phyloP scores from a whole-genome alignment of 2,329 filamentous ascomycete species.

The Zymoseptoria brevis region DNA sequence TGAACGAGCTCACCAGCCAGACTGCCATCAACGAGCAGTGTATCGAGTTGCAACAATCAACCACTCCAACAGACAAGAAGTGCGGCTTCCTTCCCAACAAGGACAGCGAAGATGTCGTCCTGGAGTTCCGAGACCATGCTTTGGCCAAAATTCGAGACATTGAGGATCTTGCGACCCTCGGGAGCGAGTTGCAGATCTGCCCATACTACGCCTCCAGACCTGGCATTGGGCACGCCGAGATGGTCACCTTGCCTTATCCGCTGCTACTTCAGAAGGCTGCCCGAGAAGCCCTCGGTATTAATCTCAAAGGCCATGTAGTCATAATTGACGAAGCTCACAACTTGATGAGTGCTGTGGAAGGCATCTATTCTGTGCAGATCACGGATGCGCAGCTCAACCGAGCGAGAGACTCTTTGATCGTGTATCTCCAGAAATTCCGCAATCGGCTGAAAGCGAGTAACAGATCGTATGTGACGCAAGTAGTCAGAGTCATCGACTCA shows the following conservation, averaged over 20 bases:
- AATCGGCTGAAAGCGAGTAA: constrained; percentile 86
- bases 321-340: constrained; percentile 98
- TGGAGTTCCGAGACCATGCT: constrained; percentile 77
- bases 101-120: constrained; percentile 61
- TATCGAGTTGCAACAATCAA: constrained; percentile 75
- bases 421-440: constrained; percentile 81
- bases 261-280: constrained; percentile 79
- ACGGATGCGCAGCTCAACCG: constrained; percentile 63
- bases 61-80: constrained; percentile 52
- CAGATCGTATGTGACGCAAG: constrained; percentile 80
- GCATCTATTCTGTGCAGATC: constrained; percentile 74
- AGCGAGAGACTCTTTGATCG: constrained; percentile 65
- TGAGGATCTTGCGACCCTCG: constrained; percentile 75
- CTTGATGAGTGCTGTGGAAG: constrained; percentile 86
- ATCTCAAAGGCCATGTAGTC: constrained; percentile 79
- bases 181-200: constrained; percentile 72
- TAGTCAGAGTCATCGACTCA: constrained; percentile 74
- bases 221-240: constrained; percentile 66
- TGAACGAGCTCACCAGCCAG: constrained; percentile 59
- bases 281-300: constrained; percentile 78
- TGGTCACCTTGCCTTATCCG: constrained; percentile 88
- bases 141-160: constrained; percentile 85
- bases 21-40: constrained; percentile 91
- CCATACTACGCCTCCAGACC: constrained; percentile 93
- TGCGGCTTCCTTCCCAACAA: constrained; percentile 74